Evolutionary conservation across 2,329 filamentous ascomycete genomes (phyloP), one percentile per base, ranked within the genome.

Genomic region (Alternaria postmessia): DNA sequence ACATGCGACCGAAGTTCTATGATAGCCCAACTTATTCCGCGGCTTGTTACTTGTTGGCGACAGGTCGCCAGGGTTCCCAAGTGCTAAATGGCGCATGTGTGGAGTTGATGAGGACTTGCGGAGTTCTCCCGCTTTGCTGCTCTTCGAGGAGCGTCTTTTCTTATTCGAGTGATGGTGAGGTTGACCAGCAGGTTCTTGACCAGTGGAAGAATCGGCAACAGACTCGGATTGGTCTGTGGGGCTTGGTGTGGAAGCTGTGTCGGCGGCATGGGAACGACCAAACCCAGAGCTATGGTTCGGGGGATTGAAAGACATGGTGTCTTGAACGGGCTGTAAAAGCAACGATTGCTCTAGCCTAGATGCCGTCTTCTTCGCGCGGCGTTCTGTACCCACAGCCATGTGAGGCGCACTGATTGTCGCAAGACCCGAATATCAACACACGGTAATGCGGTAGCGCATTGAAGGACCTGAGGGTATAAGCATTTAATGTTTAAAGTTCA

Each of bases 21-120:
- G 94, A 77, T 98, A 98, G 39, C 94, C 94, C 62, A 98, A 85
- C 80, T 96, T 97, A 79, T 97, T 97, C 75, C 94, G 88, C 75
- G 88, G 87, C 76, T 91, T 91, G 69, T 91, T 87, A 36, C 86
- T 84, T 43, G 78, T 79, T 52, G 82, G 81, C 62, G 81, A 82
- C 64, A 84, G 72, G 38, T 80, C 79, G 69, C 77, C 76, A 42
- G 75, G 73, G 36, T 76, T 78, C 36, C 69, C 67, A 20, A 78
- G 66, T 22, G 75, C 72, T 38, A 80, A 65, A 54, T 77, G 80
- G 67, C 79, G 81, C 70, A 84, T 78, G 68, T 83, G 82, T 64
- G 83, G 81, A 61, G 81, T 83, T 16, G 83, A 84, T 6, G 77
- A 75, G 49, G 80, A 79, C 51, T 81, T 75, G 63, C 80, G 77